Base-by-base conservation (phyloP, 2,329 filamentous ascomycete species). In the Aspergillus unguis region DNA sequence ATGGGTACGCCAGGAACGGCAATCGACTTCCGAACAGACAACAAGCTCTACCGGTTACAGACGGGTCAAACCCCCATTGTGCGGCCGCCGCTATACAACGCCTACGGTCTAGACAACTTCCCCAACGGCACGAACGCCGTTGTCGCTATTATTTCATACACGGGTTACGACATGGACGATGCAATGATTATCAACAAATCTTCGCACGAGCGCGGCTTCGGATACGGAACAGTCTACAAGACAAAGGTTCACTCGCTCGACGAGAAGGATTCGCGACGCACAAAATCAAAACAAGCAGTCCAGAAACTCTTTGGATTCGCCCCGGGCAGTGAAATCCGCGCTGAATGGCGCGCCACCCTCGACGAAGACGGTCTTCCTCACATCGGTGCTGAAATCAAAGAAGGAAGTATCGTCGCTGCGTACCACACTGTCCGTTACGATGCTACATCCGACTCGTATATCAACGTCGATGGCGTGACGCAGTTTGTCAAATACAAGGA, bases 161-260 rank as follows among this genome's bases (percentile, higher is more conserved):
- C 92, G 2, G 94, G 92, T 47, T 99, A 97, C 75, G 94, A 99
- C 80, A 99, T 99, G 94, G 94, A 99, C 80, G 94, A 99, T 75
- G 94, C 94, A 69, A 97, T 97, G 92, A 97, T 99, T 68, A 80
- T 99, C 69, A 97, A 97, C 79, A 97, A 97, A 72, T 96, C 91
- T 23, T 86, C 92, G 2, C 90, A 96, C 71, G 94, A 99, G 73
- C 85, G 94, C 62, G 94, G 94, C 10, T 97, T 99, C 66, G 92
- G 91, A 35, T 85, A 97, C 66, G 94, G 94, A 50, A 95, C 92
- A 4, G 91, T 99, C 63, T 99, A 96, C 81, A 99, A 99, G 78
- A 95, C 91, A 6, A 96, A 97, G 75, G 88, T 95, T 66, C 85
- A 94, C 66, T 85, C 88, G 33, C 81, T 97, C 17, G 88, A 90